Evolutionary conservation across 129 eudicot species (phyloP), one percentile per base, ranked within the genome.

Genomic region (Silybum marianum): DNA sequence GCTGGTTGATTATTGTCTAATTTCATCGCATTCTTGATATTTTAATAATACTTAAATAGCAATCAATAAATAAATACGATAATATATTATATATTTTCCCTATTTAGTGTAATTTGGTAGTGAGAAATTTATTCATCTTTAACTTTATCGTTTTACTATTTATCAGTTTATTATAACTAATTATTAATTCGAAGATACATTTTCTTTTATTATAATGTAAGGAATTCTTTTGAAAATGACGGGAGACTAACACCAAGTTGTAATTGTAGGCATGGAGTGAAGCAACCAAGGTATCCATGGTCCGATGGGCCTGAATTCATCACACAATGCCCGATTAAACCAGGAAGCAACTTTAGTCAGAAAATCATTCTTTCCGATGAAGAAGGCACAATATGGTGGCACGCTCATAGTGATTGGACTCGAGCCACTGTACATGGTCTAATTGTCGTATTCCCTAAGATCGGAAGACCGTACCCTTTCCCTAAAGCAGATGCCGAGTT

Each of bases 341-440:
- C 97, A 8, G 93, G 97, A 9, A 19, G 42, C 13, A 81, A 48
- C 3, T 91, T 91, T 70, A 76, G 83, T n/a, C 87, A 87, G 24
- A 87, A 75, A 71, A 67, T 87, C 44, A 85, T 83, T 24, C 79
- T 91, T 16, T 91, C 93, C 0, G 75, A 72, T 3, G 96, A 91
- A 34, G 91, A 82, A 83, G 96, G 96, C 18, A 89, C 96, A 0
- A 36, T 91, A 19, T 91, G 92, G 95, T 91, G 95, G 95, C 96
- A 91, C 12, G 93, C 96, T 1, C 96, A 91, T 21, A 89, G 93
- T 32, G 85, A 91, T 26, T 91, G 97, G 93, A 44, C 93, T 6
- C 77, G 93, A 4, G 91, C 91, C 77, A 91, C 93, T 5, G 89
- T 91, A 8, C 87, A 91, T 62, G 93, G 97, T 12, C 78, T 87